phyloP scores from a whole-genome alignment of 495 filamentous ascomycete genomes.

The Xylaria nigripes region DNA sequence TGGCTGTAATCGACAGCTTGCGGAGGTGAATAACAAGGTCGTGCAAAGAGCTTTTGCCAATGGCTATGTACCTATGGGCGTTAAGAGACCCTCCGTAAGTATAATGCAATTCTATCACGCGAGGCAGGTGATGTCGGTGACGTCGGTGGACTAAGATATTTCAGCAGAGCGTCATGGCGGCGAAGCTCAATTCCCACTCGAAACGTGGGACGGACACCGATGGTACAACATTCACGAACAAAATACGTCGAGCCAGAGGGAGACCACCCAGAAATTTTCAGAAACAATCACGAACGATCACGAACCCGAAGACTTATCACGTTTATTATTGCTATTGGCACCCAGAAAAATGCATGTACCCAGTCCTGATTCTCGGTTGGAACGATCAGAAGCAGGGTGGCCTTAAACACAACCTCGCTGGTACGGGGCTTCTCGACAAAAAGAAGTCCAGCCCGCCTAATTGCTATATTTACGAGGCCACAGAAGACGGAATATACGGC shows the following conservation, averaged over 20 bases:
- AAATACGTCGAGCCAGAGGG: neutral
- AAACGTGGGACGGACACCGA: no score
- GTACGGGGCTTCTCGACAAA: constrained; percentile 27
- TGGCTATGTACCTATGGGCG: constrained; percentile 28
- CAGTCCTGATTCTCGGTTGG: constrained; percentile 35
- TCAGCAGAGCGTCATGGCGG: neutral
- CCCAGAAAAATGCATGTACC: constrained; percentile 21
- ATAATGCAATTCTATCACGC: no score
- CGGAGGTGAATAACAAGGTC: constrained; percentile 27
- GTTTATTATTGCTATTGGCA: constrained; percentile 32
- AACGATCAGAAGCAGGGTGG: constrained; percentile 29
- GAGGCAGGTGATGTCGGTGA: neutral
- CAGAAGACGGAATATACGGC: neutral
- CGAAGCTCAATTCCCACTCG: neutral
- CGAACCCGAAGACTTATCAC: constrained; percentile 18
- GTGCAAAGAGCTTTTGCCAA: constrained; percentile 20
- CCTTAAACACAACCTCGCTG: constrained; percentile 22
- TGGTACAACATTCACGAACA: neutral
- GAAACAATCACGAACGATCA: constrained; percentile 6
- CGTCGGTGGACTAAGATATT: neutral
- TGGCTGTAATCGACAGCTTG: constrained; percentile 23
- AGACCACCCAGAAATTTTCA: neutral
- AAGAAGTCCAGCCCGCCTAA: constrained; percentile 17
- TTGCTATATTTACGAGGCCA: constrained; percentile 29
- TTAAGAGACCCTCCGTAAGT: constrained; percentile 8